phyloP scores from a whole-genome alignment of 345 rosid species.

The Kandelia obovata region DNA sequence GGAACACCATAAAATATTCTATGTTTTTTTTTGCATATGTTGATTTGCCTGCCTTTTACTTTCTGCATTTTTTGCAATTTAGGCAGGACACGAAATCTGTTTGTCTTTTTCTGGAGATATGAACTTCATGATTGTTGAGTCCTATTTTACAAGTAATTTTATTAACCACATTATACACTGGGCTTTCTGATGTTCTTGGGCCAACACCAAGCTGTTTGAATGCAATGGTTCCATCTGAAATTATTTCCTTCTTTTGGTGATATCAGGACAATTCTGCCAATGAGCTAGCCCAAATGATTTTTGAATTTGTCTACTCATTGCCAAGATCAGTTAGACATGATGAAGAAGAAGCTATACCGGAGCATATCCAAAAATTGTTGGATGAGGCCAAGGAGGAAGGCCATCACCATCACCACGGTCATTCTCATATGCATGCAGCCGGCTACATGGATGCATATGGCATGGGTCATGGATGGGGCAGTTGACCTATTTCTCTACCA shows the following conservation, averaged over 20 bases:
- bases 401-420: slow-evolving; percentile 29
- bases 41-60: background rate
- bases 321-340: slow-evolving; percentile 53
- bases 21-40: background rate
- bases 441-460: slow-evolving; percentile 43
- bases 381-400: slow-evolving; percentile 49
- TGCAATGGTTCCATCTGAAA: background rate
- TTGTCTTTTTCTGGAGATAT: no score
- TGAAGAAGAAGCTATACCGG: slow-evolving; percentile 49
- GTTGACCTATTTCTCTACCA: slow-evolving; percentile 21
- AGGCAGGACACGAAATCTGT: background rate
- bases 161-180: background rate
- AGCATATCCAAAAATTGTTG: slow-evolving; percentile 45
- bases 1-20: background rate
- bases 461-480: slow-evolving; percentile 51
- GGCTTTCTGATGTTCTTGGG: background rate
- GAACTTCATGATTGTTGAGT: background rate
- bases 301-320: slow-evolving; percentile 52
- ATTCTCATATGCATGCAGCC: slow-evolving; percentile 35
- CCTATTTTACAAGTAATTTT: background rate
- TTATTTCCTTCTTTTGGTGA: slow-evolving; percentile 13
- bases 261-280: slow-evolving; percentile 58
- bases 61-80: background rate
- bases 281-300: slow-evolving; percentile 56
- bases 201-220: background rate